phyloP scores from a whole-genome alignment of 1,139 yeast species.

The Magnusiomyces paraingens region DNA sequence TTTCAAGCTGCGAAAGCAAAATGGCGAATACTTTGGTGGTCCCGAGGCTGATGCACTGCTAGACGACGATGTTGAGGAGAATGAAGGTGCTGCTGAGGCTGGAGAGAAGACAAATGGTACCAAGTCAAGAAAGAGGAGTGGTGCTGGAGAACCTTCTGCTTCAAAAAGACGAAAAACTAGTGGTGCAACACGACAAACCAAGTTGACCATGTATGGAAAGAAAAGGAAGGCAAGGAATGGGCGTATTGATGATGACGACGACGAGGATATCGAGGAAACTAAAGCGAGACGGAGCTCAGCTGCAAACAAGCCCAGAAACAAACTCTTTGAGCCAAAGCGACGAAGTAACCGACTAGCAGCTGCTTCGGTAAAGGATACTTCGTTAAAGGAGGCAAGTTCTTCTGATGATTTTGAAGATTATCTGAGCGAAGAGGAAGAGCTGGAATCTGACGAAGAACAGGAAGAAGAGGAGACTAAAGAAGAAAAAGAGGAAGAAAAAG shows the following conservation, averaged over 20 bases:
- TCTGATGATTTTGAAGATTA: slow-evolving; percentile 23
- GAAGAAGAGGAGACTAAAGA: slow-evolving; percentile 22
- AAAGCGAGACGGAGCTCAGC: not conserved
- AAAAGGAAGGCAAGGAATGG: slow-evolving; percentile 2
- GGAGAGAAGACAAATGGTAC: slow-evolving; percentile 13
- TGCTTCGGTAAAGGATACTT: slow-evolving; percentile 4
- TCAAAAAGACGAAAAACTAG: not conserved
- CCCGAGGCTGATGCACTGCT: slow-evolving; percentile 6
- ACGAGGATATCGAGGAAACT: slow-evolving; percentile 2
- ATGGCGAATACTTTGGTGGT: not conserved
- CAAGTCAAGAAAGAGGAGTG: slow-evolving; percentile 6
- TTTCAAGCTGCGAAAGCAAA: slow-evolving; percentile 15
- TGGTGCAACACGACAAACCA: slow-evolving; percentile 2
- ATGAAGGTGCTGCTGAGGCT: slow-evolving; percentile 8
- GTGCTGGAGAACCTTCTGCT: slow-evolving; percentile 7
- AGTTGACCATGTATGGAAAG: not conserved
- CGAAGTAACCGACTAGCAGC: slow-evolving; percentile 7
- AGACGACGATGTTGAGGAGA: slow-evolving; percentile 18
- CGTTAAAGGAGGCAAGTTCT: slow-evolving; percentile 19
- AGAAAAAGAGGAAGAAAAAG: not conserved
- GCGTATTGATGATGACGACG: slow-evolving; percentile 2
- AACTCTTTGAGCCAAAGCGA: slow-evolving; percentile 4
- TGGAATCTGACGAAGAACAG: slow-evolving; percentile 22
- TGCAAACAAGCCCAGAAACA: slow-evolving; percentile 2
- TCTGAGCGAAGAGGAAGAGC: slow-evolving; percentile 20